A percentile compares a stretch with the other conserved stretches of the same genome.
Conservation (phyloP, 352 stramenopile species). For the Globisporangium paddicum region DNA sequence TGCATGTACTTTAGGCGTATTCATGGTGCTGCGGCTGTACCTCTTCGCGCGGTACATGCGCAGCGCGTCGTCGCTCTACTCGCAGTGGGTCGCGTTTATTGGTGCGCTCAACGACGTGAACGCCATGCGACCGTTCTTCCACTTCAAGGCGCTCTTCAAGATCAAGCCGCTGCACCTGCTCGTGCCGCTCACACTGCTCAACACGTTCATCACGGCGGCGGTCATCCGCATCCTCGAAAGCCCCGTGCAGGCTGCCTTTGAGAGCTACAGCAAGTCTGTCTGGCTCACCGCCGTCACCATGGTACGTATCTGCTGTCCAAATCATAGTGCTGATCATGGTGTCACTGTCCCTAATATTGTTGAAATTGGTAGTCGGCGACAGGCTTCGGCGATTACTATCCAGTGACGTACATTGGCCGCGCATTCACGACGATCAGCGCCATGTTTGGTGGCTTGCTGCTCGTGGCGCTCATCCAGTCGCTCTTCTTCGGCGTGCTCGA, state of each 20-base stretch:
- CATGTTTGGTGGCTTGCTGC: slow-evolving; percentile 67
- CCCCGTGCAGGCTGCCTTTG: slow-evolving; percentile 51
- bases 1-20: slow-evolving; percentile 31
- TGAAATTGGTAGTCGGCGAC: slow-evolving; percentile 41
- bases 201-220: slow-evolving; percentile 55
- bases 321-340: not conserved
- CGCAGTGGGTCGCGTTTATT: slow-evolving; percentile 70
- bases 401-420: slow-evolving; percentile 60
- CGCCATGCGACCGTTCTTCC: slow-evolving; percentile 70
- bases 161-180: slow-evolving; percentile 54
- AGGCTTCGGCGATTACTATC: slow-evolving; percentile 69
- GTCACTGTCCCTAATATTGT: not conserved
- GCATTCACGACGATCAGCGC: slow-evolving; percentile 50
- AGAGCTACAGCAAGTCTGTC: slow-evolving; percentile 68
- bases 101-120: slow-evolving; percentile 74
- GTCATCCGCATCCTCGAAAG: slow-evolving; percentile 72
- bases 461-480: slow-evolving; percentile 70
- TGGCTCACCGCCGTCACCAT: slow-evolving; percentile 70
- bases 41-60: slow-evolving; percentile 63
- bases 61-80: slow-evolving; percentile 66
- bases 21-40: slow-evolving; percentile 65
- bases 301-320: slow-evolving; percentile 39
- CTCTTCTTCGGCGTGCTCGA: slow-evolving; percentile 76
- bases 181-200: slow-evolving; percentile 49
- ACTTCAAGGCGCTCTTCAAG: slow-evolving; percentile 80